A percentile compares a stretch with the other conserved stretches of the same genome.
Evolutionary conservation across 2,329 filamentous ascomycete species (phyloP).

Genomic region (Fusarium musae): DNA sequence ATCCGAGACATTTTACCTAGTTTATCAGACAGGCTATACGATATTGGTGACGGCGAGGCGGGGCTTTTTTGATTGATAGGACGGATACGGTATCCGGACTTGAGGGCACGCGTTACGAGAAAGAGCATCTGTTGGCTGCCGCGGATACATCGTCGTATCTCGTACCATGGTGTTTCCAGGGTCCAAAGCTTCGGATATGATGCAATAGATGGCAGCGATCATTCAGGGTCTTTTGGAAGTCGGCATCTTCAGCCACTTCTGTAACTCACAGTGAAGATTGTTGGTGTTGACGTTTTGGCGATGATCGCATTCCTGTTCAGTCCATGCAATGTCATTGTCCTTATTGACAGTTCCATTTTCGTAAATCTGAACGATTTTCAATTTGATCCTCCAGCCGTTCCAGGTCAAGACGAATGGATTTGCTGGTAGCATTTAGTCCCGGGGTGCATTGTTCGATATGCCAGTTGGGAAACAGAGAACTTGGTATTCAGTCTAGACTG

Average conservation of each 20-base stretch:
- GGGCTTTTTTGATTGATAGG: not conserved
- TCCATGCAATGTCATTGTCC: not conserved
- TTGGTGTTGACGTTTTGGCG: not conserved
- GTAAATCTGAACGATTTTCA: not conserved
- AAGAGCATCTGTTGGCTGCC: not conserved
- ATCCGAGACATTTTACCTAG: slow-evolving; percentile 14
- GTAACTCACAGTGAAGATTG: not conserved
- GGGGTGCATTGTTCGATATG: not conserved
- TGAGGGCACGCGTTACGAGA: not conserved
- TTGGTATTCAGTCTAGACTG: not conserved
- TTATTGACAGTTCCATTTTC: not conserved
- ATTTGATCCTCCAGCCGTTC: not conserved
- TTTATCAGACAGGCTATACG: slow-evolving; percentile 1
- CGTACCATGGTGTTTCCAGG: not conserved
- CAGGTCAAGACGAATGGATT: not conserved
- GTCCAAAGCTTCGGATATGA: not conserved
- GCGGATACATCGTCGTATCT: not conserved
- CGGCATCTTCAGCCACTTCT: not conserved
- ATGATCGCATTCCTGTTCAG: not conserved
- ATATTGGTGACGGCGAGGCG: slow-evolving; percentile 1
- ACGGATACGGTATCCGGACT: not conserved
- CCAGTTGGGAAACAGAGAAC: not conserved
- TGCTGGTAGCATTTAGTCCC: not conserved
- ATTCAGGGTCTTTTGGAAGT: not conserved
- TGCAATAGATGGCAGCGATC: not conserved